Evolutionary conservation across 1,139 yeast genomes (phyloP), one percentile per base, ranked within the genome.

Genomic region (Candida pseudoviswanathii): DNA sequence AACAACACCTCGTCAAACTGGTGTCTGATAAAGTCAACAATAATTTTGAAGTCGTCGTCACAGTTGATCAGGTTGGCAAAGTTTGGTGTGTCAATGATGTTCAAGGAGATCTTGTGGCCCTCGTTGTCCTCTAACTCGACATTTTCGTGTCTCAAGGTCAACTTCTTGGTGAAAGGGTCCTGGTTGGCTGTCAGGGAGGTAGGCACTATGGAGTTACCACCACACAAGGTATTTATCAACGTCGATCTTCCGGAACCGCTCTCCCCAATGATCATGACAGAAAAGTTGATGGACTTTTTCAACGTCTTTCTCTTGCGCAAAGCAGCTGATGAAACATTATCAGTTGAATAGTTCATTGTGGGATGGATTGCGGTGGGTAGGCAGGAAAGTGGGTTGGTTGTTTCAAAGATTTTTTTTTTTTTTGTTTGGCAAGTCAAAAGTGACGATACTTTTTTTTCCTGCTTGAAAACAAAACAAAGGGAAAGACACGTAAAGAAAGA

Each of bases 211-310:
- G 68, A 60, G 58, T 87, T 85, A 55, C 94, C 96, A 43, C 96
- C 97, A 71, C 98, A 92, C 51, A 87, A 73, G 9, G 86, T 80
- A 62, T 84, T 82, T 54, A 84, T 75, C 52, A 84, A 80, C 1
- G 86, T 82, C 5, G 85, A 76, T 58, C 86, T 78, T 2, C 89
- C 89, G 16, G 77, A 67, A 7, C 88, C 88, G 53, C 79, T 67
- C 59, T 80, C 82, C 24, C 88, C 89, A 51, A 81, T 78, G 43
- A 83, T 71, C 82, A 84, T 79, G 46, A 81, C 58, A 36, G 82
- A 81, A 61, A 82, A 81, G 51, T 72, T 70, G 56, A 80, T 76
- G 29, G 84, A 79, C 53, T 77, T 79, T 61, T 77, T 80, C 51
- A 82, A 70, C 47, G 82, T 80, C 65, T 82, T 83, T 46, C 82